A percentile compares a stretch with the other conserved stretches of the same genome.
Evolutionary conservation across 257 asterid species (phyloP).

Genomic region (Linaria vulgaris): DNA sequence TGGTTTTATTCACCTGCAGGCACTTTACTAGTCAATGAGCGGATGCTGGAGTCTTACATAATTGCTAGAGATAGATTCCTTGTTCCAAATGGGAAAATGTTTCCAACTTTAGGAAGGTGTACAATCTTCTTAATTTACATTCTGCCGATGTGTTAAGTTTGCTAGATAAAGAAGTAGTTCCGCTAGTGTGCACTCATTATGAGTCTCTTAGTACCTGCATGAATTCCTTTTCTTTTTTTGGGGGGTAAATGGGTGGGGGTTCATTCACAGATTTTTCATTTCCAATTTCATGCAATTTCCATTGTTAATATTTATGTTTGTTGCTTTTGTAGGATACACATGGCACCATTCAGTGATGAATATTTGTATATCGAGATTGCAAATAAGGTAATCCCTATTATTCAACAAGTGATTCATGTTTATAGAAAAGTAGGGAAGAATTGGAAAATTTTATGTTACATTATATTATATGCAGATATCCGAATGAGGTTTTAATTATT

Average conservation of each 20-base stretch:
- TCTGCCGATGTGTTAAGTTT: too few relatives aligned
- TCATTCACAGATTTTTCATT: neutral
- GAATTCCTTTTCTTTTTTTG: too few relatives aligned
- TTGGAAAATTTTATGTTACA: neutral
- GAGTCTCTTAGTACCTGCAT: too few relatives aligned
- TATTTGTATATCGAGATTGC: slow-evolving; percentile 83
- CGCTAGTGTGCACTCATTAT: too few relatives aligned
- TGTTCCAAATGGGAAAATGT: slow-evolving; percentile 92
- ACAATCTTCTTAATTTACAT: slow-evolving; percentile 2
- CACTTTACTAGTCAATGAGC: slow-evolving; percentile 90
- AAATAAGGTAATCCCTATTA: slow-evolving; percentile 60
- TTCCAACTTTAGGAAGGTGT: slow-evolving; percentile 90
- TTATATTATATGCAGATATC: too few relatives aligned
- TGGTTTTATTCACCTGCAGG: slow-evolving; percentile 52
- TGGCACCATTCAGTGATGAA: slow-evolving; percentile 99
- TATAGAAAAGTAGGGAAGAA: neutral
- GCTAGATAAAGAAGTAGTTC: too few relatives aligned
- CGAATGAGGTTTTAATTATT: neutral
- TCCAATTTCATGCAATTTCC: slow-evolving; percentile 3
- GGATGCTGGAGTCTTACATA: slow-evolving; percentile 95
- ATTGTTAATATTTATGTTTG: slow-evolving; percentile 21
- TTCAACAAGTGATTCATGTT: slow-evolving; percentile 5
- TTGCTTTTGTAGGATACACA: slow-evolving; percentile 75
- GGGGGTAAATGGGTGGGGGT: neutral
- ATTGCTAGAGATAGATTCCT: slow-evolving; percentile 99